Conservation (phyloP, 306 rosid species). For the Datisca glomerata region DNA sequence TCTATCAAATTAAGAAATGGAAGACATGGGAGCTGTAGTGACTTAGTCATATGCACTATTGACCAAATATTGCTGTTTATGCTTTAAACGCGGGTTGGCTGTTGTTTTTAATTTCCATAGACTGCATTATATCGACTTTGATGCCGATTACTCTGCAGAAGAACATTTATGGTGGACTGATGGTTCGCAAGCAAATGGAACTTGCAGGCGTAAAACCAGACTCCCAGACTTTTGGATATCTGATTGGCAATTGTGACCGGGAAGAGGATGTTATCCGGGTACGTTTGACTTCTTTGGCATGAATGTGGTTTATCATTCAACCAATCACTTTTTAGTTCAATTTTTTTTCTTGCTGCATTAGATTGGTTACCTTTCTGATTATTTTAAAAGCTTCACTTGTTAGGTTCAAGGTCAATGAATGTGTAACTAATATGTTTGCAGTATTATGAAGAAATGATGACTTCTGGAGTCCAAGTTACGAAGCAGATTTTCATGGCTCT, state of each 20-base stretch:
- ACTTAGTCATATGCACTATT: too few species aligned
- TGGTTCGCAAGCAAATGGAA: conserved; percentile 52
- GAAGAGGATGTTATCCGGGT: conserved; percentile 63
- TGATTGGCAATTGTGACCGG: conserved; percentile 44
- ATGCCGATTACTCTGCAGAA: conserved; percentile 36
- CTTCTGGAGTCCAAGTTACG: conserved; percentile 18
- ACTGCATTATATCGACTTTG: not conserved
- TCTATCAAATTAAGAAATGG: too few species aligned
- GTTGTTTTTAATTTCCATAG: not conserved
- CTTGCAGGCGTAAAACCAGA: conserved; percentile 51
- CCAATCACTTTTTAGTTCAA: conserved; percentile 2
- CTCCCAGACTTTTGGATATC: conserved; percentile 50
- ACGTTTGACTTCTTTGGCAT: conserved; percentile 16
- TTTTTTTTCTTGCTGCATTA: too few species aligned
- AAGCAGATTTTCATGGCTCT: conserved; percentile 61
- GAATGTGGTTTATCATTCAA: too few species aligned
- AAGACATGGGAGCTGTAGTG: too few species aligned
- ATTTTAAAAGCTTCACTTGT: too few species aligned
- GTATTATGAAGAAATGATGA: conserved; percentile 58
- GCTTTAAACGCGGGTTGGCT: too few species aligned
- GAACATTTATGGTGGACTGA: conserved; percentile 34
- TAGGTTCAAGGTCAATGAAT: too few species aligned
- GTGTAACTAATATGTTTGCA: conserved; percentile 31
- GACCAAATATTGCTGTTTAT: too few species aligned
- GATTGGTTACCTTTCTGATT: too few species aligned